Base-by-base conservation (phyloP, 2,329 filamentous ascomycete species). In the Alternaria alternata region DNA sequence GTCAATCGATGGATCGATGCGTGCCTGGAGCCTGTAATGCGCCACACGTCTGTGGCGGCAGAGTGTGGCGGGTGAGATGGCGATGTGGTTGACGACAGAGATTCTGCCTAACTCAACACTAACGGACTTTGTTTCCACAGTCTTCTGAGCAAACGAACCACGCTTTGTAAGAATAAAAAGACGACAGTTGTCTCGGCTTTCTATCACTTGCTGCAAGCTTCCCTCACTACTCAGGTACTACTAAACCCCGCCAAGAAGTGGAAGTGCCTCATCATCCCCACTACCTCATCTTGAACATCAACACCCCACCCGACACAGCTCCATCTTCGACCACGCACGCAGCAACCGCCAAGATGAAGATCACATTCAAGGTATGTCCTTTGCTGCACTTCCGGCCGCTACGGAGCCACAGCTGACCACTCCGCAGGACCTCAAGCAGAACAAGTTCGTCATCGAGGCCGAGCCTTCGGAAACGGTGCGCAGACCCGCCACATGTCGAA, bases 401-500 rank as follows among this genome's bases (percentile, higher is more conserved):
- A 12, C 16, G 16, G 28, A 46, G 30, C 46, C 22, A 32, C 36
- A 62, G 62, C 72, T 76, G 18, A 78, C 64, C 70, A 41, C 38
- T 49, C 53, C 28, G 34, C 73, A 97, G 94, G 95, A 99, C 84
- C 87, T 99, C 76, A 98, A 97, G 86, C 95, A 98, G 82, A 92
- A 97, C 81, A 97, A 97, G 85, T 99, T 99, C 83, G 89, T 90
- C 76, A 91, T 99, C 84, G 94, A 98, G 71, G 92, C 93, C 76
- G 94, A 98, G 81, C 92, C 94, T 66, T 89, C 91, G 68, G 94
- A 97, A 79, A 91, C 92, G 80, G 94, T 97, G 89, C 75, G 71
- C 65, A 62, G 49, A 36, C 62, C 68, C 63, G 61, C 68, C 65
- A 54, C 55, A 62, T 57, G 66, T 58, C 30, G 28, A 28, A 51